Base-by-base conservation (phyloP, 257 asterid species). In the Forsythia suspensa region DNA sequence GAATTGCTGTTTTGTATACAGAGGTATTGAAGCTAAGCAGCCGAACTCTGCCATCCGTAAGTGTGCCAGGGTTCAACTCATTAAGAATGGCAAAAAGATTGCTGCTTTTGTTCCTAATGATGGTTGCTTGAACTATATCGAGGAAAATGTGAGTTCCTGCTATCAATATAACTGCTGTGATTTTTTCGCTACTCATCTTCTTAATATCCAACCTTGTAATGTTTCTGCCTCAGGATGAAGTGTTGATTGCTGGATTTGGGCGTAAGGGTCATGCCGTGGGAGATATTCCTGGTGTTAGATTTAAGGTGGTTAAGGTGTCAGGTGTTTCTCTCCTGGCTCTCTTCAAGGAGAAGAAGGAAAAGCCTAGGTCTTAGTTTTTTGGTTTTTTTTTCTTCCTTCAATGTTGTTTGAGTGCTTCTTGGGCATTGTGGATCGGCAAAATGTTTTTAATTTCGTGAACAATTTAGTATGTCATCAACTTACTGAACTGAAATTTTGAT, bases 281-380 rank as follows among this genome's bases (percentile, higher is more conserved):
- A 84, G 97, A 92, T 92, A 92, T 92, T 83, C 95, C 97, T 1
- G 97, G 97, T 10, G 97, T 92, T 72, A 79, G 93, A 66, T 92
- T 92, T 85, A 92, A 92, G 92, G 97, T 92, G 76, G 97, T 92
- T 80, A 92, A 90, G 89, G 97, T 92, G n/a, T 92, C 95, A 16
- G 95, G 97, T 16, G 97, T 92, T 6, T 90, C 95, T 74, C 94
- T 91, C 36, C 81, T 88, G 42, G 95, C 95, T 70, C 91, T 88
- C 74, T 91, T 89, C 85, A 91, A 86, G 88, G 94, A 91, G 88
- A 89, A 91, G 71, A 91, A 89, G 87, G 93, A 91, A 77, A 91
- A 89, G 71, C 94, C 96, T 42, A 89, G 94, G 76, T 91, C 96
- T 75, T 91, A 89, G 76, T 11, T 78, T 73, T 34, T 34, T 12